A percentile compares a stretch with the other conserved stretches of the same genome.
These are phyloP conservation scores for Lyophyllum atratum DNA, from an alignment of 768 basidiomycete species.

Conservation along the genomic window DNA sequence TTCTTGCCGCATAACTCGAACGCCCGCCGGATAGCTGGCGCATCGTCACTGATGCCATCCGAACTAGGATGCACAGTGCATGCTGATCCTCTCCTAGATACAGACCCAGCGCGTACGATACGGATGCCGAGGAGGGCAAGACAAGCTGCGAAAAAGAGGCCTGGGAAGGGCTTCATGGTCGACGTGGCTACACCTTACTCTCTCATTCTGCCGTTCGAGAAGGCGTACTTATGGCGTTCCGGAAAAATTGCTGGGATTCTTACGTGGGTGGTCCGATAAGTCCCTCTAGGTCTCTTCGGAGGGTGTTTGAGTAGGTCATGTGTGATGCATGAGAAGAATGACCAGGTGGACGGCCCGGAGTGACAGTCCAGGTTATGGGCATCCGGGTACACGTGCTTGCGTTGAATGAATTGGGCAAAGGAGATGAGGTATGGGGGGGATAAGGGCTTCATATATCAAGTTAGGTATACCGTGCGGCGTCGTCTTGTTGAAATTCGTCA, in stretches of 20 bases:
- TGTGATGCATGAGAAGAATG: not conserved
- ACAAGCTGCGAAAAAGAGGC: constrained; percentile 18
- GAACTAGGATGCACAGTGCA: constrained; percentile 22
- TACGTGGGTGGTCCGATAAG: not conserved
- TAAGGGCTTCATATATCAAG: too few species aligned
- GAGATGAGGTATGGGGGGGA: too few species aligned
- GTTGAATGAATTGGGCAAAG: too few species aligned
- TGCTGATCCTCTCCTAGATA: constrained; percentile 1
- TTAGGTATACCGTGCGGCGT: too few species aligned
- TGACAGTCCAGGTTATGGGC: too few species aligned
- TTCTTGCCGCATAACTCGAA: constrained; percentile 17
- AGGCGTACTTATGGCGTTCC: not conserved
- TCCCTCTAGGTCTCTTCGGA: not conserved
- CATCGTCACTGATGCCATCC: constrained; percentile 23
- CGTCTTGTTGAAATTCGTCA: too few species aligned
- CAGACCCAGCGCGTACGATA: constrained; percentile 1
- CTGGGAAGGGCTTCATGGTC: constrained; percentile 15
- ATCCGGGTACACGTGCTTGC: not conserved
- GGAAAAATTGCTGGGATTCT: not conserved
- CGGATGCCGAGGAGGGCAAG: constrained; percentile 18
- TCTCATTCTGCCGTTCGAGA: not conserved
- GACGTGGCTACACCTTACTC: not conserved
- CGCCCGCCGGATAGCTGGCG: constrained; percentile 24
- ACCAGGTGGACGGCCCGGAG: not conserved
- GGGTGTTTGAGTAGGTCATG: not conserved